Conservation (phyloP, 352 stramenopile species). For the Pythium folliculosum region DNA sequence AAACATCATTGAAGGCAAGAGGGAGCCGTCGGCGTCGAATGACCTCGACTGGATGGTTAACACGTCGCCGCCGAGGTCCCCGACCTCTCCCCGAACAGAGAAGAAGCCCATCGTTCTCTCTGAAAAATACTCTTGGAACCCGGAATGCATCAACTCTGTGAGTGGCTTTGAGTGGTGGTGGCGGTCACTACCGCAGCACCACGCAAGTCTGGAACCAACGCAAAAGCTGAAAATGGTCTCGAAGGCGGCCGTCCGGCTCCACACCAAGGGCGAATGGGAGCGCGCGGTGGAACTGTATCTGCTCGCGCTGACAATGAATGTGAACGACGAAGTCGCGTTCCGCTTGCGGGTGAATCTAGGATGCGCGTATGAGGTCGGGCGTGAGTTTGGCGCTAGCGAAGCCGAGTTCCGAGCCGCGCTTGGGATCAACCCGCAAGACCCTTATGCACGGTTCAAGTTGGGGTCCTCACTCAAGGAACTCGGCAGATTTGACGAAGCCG, state of each 20-base stretch:
- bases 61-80: constrained; percentile 39
- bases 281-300: constrained; percentile 73
- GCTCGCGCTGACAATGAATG: constrained; percentile 54
- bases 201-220: constrained; percentile 57
- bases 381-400: constrained; percentile 40
- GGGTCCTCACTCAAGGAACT: constrained; percentile 42
- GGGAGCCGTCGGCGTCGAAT: constrained; percentile 11
- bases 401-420: constrained; percentile 50
- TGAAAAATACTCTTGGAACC: constrained; percentile 72
- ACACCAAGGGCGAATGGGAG: constrained; percentile 62
- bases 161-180: constrained; percentile 85
- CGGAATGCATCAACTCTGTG: constrained; percentile 73
- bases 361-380: constrained; percentile 53
- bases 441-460: constrained; percentile 66
- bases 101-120: constrained; percentile 40
- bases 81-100: constrained; percentile 30
- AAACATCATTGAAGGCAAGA: constrained; percentile 38
- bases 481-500: constrained; percentile 44
- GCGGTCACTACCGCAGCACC: constrained; percentile 66
- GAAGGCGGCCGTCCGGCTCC: constrained; percentile 67
- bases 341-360: constrained; percentile 70
- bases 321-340: constrained; percentile 61
- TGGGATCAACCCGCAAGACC: constrained; percentile 42
- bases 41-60: constrained; percentile 25
- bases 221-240: constrained; percentile 84